Evolutionary conservation across 345 rosid genomes (phyloP).

Genomic region (Barbarea vulgaris): DNA sequence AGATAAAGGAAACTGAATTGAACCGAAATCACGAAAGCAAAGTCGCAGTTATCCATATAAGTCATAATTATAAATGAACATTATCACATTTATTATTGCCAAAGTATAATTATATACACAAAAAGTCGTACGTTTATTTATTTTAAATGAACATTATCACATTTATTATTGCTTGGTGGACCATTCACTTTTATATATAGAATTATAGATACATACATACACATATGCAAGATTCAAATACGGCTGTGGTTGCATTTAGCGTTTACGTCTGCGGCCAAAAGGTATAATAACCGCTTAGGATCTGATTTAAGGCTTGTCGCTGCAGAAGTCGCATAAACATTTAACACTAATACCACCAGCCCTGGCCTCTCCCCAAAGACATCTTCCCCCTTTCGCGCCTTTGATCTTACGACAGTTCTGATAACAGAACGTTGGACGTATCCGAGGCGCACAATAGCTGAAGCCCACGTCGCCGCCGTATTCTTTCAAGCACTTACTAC

Average conservation of each 20-base stretch:
- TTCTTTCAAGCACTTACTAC: constrained; percentile 18
- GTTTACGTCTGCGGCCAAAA: background rate
- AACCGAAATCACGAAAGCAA: background rate
- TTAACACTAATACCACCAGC: background rate
- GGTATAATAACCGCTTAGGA: background rate
- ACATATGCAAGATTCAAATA: background rate
- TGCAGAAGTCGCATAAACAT: constrained; percentile 36
- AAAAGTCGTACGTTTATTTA: background rate
- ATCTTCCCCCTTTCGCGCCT: constrained; percentile 23
- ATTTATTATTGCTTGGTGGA: background rate
- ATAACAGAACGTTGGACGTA: constrained; percentile 12
- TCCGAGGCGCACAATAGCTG: constrained; percentile 23
- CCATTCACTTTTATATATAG: background rate
- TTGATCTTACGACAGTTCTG: background rate
- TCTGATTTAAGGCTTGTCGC: background rate
- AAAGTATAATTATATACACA: background rate
- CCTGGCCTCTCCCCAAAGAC: background rate
- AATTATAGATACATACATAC: background rate
- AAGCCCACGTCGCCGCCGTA: constrained; percentile 35
- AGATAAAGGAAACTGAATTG: background rate
- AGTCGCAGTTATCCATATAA: background rate
- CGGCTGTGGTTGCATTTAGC: background rate
- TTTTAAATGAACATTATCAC: background rate
- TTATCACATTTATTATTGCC: too few relatives aligned
- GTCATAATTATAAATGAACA: too few relatives aligned